A percentile compares a stretch with the other conserved stretches of the same genome.
Evolutionary conservation across 768 basidiomycete genomes (phyloP).

Genomic region (Amanita thiersii): DNA sequence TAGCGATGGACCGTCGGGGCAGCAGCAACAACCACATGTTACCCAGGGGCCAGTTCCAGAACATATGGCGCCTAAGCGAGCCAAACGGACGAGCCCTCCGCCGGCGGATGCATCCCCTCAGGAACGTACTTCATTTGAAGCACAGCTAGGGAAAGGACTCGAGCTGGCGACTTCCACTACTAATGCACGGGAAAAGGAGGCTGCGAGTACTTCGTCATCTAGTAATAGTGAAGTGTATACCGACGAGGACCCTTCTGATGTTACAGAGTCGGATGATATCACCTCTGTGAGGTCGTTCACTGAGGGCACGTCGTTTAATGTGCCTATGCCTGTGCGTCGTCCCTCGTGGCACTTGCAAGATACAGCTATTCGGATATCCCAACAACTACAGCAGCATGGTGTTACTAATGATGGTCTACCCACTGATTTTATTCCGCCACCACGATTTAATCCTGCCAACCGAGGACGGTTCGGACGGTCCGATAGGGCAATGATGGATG

Average conservation of each 20-base stretch:
- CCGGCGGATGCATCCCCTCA: conserved; percentile 65
- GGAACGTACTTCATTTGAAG: conserved; percentile 61
- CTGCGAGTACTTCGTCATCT: conserved; percentile 42
- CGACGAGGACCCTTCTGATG: conserved; percentile 61
- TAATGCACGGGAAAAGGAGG: conserved; percentile 47
- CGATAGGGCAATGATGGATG: no score
- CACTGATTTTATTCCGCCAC: conserved; percentile 1
- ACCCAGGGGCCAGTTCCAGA: conserved; percentile 44
- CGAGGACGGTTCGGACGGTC: no score
- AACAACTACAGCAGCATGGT: conserved; percentile 25
- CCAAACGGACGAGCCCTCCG: conserved; percentile 82
- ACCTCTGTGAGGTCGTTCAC: conserved; percentile 61
- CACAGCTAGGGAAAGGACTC: conserved; percentile 55
- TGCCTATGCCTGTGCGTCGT: conserved; percentile 27
- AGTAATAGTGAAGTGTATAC: conserved; percentile 58
- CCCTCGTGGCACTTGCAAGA: conserved; percentile 41
- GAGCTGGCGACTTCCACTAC: conserved; percentile 62
- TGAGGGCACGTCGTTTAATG: conserved; percentile 31
- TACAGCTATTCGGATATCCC: conserved; percentile 16
- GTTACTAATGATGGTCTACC: background rate
- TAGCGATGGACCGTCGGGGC: conserved; percentile 20
- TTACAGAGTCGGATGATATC: conserved; percentile 60
- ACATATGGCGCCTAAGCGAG: conserved; percentile 75
- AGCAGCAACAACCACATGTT: conserved; percentile 21
- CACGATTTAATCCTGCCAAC: background rate